These are phyloP conservation scores for Didymella pinodella DNA, from an alignment of 2,329 filamentous ascomycete genomes.

Conservation along the genomic window DNA sequence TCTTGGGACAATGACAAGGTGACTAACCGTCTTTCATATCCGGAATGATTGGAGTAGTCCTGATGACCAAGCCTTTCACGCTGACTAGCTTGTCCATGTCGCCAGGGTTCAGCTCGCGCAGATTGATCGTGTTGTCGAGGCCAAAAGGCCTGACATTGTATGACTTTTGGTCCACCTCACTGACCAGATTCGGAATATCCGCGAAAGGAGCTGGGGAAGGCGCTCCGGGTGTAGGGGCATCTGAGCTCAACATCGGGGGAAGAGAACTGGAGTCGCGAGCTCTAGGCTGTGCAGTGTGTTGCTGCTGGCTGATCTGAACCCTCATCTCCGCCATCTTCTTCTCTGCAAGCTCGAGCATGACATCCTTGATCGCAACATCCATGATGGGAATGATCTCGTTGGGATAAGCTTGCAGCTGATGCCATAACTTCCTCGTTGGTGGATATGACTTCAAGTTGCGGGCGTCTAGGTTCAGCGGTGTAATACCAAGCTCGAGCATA, in stretches of 20 bases:
- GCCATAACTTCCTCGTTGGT: slow-evolving; percentile 90
- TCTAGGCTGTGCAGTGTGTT: slow-evolving; percentile 56
- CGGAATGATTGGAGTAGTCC: slow-evolving; percentile 93
- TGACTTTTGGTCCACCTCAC: slow-evolving; percentile 78
- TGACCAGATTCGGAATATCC: slow-evolving; percentile 72
- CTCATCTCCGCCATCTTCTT: slow-evolving; percentile 77
- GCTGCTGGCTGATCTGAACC: slow-evolving; percentile 62
- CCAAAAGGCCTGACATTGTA: slow-evolving; percentile 93
- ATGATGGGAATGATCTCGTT: slow-evolving; percentile 96
- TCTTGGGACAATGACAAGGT: background rate
- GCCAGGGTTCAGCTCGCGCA: slow-evolving; percentile 93
- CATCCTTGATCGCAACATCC: slow-evolving; percentile 92
- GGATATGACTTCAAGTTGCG: slow-evolving; percentile 92
- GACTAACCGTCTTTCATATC: slow-evolving; percentile 86
- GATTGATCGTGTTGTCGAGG: slow-evolving; percentile 83
- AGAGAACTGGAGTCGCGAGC: slow-evolving; percentile 71
- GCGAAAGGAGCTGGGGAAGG: slow-evolving; percentile 45
- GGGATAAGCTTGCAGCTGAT: slow-evolving; percentile 92
- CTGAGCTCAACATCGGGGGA: slow-evolving; percentile 80
- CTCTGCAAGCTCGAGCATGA: slow-evolving; percentile 88
- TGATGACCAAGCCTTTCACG: slow-evolving; percentile 95
- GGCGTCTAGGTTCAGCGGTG: slow-evolving; percentile 85
- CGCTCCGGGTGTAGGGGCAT: slow-evolving; percentile 61
- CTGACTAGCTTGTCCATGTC: slow-evolving; percentile 97
- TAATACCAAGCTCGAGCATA: slow-evolving; percentile 87